Conservation (phyloP, 257 asterid genomes). For the Haberlea rhodopensis region DNA sequence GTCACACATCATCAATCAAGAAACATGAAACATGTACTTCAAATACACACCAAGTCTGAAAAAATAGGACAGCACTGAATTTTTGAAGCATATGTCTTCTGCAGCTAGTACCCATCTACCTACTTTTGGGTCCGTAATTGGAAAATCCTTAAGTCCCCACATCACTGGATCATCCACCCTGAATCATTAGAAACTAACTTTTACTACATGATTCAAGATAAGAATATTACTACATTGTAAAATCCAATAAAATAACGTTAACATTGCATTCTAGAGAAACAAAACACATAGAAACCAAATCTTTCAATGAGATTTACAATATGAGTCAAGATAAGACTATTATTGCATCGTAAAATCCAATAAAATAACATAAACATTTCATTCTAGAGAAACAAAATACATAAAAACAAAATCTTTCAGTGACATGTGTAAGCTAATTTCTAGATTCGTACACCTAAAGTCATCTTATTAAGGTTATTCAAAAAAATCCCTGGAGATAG, state of each 20-base stretch:
- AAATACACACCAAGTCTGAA: slow-evolving; percentile 77
- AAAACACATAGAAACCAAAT: background rate
- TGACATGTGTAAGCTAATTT: background rate
- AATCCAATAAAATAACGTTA: background rate
- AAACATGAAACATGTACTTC: slow-evolving; percentile 2
- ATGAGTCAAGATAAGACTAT: background rate
- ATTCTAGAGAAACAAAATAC: background rate
- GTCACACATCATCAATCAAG: slow-evolving; percentile 19
- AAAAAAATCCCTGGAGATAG: background rate
- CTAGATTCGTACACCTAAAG: background rate
- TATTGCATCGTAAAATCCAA: slow-evolving; percentile 9
- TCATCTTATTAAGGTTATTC: background rate
- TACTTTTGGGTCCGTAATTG: slow-evolving; percentile 54
- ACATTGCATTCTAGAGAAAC: background rate
- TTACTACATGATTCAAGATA: background rate
- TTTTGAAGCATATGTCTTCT: slow-evolving; percentile 93
- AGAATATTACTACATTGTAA: background rate
- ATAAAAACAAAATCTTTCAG: background rate
- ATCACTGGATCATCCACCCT: slow-evolving; percentile 95
- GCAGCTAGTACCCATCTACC: slow-evolving; percentile 97
- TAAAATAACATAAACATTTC: background rate
- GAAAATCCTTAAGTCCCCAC: slow-evolving; percentile 92
- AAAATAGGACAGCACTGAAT: slow-evolving; percentile 63
- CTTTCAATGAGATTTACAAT: background rate
- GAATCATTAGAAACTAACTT: slow-evolving; percentile 24